Conservation (phyloP, 2,329 filamentous ascomycete species). For the Fonsecaea nubica region DNA sequence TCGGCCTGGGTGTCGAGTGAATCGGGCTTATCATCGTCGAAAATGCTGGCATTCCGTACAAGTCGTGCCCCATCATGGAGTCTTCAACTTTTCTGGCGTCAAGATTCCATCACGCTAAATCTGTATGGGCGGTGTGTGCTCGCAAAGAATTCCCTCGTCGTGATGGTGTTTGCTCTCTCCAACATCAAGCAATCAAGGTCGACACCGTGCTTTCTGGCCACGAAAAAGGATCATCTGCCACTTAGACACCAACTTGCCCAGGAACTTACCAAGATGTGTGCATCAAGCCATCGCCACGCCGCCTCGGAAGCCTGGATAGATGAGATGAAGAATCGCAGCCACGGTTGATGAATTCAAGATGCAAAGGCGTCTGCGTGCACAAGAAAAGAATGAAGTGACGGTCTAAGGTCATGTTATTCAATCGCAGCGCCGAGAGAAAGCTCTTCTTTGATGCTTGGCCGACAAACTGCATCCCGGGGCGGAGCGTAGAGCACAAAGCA, state of each 20-base stretch:
- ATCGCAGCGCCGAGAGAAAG: not conserved
- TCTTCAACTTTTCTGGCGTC: not conserved
- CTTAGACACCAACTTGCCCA: not conserved
- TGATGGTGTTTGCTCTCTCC: not conserved
- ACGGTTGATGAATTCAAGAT: not conserved
- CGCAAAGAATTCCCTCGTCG: not conserved
- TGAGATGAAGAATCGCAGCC: not conserved
- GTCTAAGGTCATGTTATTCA: slow-evolving; percentile 1
- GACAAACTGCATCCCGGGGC: slow-evolving; percentile 15
- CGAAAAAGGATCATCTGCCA: not conserved
- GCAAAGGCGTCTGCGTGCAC: not conserved
- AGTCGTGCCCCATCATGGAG: not conserved
- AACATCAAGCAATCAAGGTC: not conserved
- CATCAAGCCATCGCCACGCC: not conserved
- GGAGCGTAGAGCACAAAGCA: slow-evolving; percentile 19
- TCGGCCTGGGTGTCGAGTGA: not conserved
- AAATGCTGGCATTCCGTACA: not conserved
- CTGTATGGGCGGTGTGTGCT: not conserved
- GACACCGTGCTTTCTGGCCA: not conserved
- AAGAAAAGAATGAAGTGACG: not conserved
- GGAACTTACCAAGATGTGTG: not conserved
- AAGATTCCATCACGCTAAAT: not conserved
- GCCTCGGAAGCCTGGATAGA: not conserved
- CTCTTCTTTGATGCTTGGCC: slow-evolving; percentile 7
- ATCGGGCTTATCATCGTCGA: not conserved